A percentile compares a stretch with the other conserved stretches of the same genome.
Conservation (phyloP, 2,329 filamentous ascomycete species). For the Dendryphion nanum region DNA sequence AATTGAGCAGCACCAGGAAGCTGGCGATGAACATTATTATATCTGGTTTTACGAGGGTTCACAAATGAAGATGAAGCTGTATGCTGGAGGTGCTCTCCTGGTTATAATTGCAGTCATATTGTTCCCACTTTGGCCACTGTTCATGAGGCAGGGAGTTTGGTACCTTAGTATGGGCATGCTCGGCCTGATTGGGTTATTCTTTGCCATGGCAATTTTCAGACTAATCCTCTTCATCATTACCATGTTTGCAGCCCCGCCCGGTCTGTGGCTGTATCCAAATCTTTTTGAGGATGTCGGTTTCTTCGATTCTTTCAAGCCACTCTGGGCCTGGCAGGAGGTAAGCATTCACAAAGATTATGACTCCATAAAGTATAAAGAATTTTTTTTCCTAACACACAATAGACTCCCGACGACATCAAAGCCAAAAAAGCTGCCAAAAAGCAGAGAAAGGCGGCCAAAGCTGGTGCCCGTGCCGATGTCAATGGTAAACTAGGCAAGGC, state of each 20-base stretch:
- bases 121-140: constrained; percentile 94
- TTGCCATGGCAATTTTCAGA: constrained; percentile 95
- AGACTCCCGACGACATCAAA: constrained; percentile 44
- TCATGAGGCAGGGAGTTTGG: constrained; percentile 91
- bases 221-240: constrained; percentile 92
- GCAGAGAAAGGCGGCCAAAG: constrained; percentile 35
- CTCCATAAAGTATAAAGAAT: not conserved
- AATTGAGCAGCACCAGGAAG: constrained; percentile 95
- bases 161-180: constrained; percentile 95
- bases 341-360: constrained; percentile 1
- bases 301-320: constrained; percentile 91
- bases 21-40: constrained; percentile 84
- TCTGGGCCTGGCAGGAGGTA: constrained; percentile 99
- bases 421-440: constrained; percentile 45
- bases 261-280: constrained; percentile 98
- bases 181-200: constrained; percentile 87
- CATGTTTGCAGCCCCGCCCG: constrained; percentile 78
- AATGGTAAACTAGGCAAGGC: constrained; percentile 29
- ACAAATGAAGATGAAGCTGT: constrained; percentile 90
- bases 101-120: constrained; percentile 86
- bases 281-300: constrained; percentile 98
- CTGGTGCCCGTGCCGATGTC: constrained; percentile 23
- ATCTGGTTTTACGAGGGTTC: constrained; percentile 94
- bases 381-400: no score
- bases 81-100: constrained; percentile 78